Evolutionary conservation across 495 filamentous ascomycete genomes (phyloP), one percentile per base, ranked within the genome.

Genomic region (Recurvomyces mirabilis): DNA sequence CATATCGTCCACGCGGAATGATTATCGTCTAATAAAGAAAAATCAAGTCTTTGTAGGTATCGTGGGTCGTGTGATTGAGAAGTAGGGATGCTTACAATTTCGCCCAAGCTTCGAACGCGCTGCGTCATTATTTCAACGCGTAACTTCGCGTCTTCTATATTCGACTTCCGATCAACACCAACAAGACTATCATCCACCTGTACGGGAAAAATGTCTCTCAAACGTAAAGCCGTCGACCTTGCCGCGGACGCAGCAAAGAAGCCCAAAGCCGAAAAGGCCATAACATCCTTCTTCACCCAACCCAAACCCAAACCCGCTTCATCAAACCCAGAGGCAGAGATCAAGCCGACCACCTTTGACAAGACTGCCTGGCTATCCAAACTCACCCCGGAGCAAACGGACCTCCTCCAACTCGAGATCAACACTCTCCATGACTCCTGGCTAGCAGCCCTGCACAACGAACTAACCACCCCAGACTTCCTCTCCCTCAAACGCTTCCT

Each of bases 341-440:
- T 58, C 25, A 41, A 63, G 21, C 53, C 60, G 1, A 28, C 52
- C 33, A 84, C 74, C 38, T 95, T 94, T 65, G 73, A 94, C 67
- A 95, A 94, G 65, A 73, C 70, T 5, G 82, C 78, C 67, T 98
- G 91, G 91, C 70, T 86, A 1, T 72, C 74, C 11, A 76, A 74
- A 30, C 69, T 98, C 44, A 87, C 77, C 0, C 53, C 71, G 4
- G 93, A 96, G 67, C 85, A 94, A 61, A 83, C 78, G 56, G 71
- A 78, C 14, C 66, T 96, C 20, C 69, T 98, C 28, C 67, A 82
- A 47, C 70, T 98, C 22, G 91, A 98, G 63, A 94, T 96, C 55
- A 74, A 89, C 29, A 94, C 87, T 0, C 66, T 98, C 52, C 71
- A 96, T 55, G 84, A 86, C 30, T 87, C 77, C 64, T 98, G 91